Conservation (phyloP, 352 stramenopile genomes). For the Globisporangium nodosum region DNA sequence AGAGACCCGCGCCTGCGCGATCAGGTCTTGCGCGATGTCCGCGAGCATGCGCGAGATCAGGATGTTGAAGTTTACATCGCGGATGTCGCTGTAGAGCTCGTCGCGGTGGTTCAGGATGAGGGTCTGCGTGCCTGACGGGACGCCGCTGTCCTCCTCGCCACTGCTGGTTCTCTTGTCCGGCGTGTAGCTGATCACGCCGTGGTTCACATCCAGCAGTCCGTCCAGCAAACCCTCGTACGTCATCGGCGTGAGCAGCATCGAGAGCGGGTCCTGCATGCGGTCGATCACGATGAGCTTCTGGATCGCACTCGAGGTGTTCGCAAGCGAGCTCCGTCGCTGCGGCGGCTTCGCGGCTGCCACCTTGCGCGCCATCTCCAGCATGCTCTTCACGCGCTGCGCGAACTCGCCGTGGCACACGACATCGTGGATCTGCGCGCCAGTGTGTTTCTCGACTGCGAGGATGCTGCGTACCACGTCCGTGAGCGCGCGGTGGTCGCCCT, state of each 20-base stretch:
- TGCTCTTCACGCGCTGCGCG: conserved; percentile 44
- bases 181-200: conserved; percentile 63
- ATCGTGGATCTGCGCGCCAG: conserved; percentile 25
- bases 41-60: conserved; percentile 45
- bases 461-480: conserved; percentile 63
- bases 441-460: conserved; percentile 46
- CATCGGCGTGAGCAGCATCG: conserved; percentile 79
- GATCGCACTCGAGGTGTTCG: conserved; percentile 13
- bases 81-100: conserved; percentile 62
- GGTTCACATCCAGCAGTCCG: conserved; percentile 62
- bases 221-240: conserved; percentile 81
- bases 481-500: conserved; percentile 48
- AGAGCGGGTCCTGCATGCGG: conserved; percentile 72
- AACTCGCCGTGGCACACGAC: conserved; percentile 50
- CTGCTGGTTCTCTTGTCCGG: conserved; percentile 14
- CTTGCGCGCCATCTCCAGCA: conserved; percentile 49
- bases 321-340: background rate
- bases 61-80: conserved; percentile 78
- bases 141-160: background rate
- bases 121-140: conserved; percentile 25
- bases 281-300: conserved; percentile 68
- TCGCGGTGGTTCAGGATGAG: conserved; percentile 66
- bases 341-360: conserved; percentile 3
- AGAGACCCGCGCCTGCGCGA: conserved; percentile 27
- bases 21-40: conserved; percentile 49